Base-by-base conservation (phyloP, 1,284 basidiomycete genomes). In the Butyriboletus regius region DNA sequence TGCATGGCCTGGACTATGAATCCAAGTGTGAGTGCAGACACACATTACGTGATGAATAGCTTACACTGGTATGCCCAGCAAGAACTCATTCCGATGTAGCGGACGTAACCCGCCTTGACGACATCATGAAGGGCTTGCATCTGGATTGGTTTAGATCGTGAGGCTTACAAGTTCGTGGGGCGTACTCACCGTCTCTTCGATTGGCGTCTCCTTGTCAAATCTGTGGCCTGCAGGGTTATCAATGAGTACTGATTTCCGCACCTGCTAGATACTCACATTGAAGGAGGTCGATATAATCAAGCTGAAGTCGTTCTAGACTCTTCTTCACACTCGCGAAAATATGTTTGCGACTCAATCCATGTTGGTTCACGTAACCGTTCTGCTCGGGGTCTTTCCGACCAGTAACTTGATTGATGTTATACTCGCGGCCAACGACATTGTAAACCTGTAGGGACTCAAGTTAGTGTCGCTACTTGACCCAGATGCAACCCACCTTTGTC, bases 281-380 rank as follows among this genome's bases (percentile, higher is more conserved):
- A 20, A 84, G 70, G 5, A 87, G 61, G 56, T 87, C 85, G 56
- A 88, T 73, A 58, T 87, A 83, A 44, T 88, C 83, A 7, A 86
- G 67, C 53, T 82, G 78, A 24, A 88, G 75, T 22, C 85, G 74
- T 56, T 80, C 70, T 45, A 87, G 64, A 46, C 82, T 83, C 41
- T 72, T 72, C 58, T 86, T 80, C 39, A 89, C 81, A 0, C 80
- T 75, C n/a, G 82, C 81, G 55, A 88, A 88, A 53, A 88, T 86
- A 57, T 82, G 80, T 75, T 79, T 80, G 46, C 78, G 70, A 59
- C 74, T 78, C 37, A 79, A 58, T 3, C 78, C 78, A 49, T 74
- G 67, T 53, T 79, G 80, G 43, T 82, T 78, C 24, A 79, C 77
- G 49, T 79, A 87, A 46, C 85, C 82, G 8, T 56, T 47, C 4